phyloP scores from a whole-genome alignment of 1,139 yeast species.

The Lodderomyces pseudojiufengensis region DNA sequence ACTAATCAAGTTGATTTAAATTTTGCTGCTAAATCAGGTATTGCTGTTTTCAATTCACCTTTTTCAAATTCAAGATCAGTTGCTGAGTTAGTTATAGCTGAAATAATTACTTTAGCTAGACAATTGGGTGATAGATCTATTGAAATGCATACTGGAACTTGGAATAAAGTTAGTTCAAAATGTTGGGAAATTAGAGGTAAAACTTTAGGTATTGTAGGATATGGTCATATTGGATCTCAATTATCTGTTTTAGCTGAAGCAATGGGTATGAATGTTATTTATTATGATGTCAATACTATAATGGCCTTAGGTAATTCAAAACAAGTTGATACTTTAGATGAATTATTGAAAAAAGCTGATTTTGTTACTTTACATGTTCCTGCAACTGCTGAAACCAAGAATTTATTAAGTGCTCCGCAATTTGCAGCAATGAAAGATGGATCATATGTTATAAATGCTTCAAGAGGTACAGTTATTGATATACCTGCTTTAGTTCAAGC shows the following conservation, averaged over 20 bases:
- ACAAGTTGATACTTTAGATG: slow-evolving; percentile 84
- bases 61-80: slow-evolving; percentile 98
- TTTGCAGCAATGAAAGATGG: slow-evolving; percentile 97
- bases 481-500: slow-evolving; percentile 92
- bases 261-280: slow-evolving; percentile 95
- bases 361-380: slow-evolving; percentile 95
- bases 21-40: slow-evolving; percentile 87
- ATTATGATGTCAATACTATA: slow-evolving; percentile 87
- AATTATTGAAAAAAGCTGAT: slow-evolving; percentile 76
- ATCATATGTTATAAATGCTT: slow-evolving; percentile 88
- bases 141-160: slow-evolving; percentile 93
- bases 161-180: slow-evolving; percentile 94
- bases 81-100: slow-evolving; percentile 96
- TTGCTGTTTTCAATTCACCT: slow-evolving; percentile 98
- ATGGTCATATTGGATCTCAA: slow-evolving; percentile 98
- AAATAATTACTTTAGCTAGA: slow-evolving; percentile 89
- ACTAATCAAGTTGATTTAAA: slow-evolving; percentile 96
- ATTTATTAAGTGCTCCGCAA: slow-evolving; percentile 85
- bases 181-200: slow-evolving; percentile 99
- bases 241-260: slow-evolving; percentile 95
- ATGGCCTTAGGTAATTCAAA: slow-evolving; percentile 97
- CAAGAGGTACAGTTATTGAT: slow-evolving; percentile 97
- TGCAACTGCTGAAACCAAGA: slow-evolving; percentile 87
- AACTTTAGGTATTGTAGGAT: slow-evolving; percentile 94
- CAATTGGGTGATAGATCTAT: slow-evolving; percentile 96